phyloP scores from a whole-genome alignment of 2,329 filamentous ascomycete species.

The Dothideomycetes sp. region DNA sequence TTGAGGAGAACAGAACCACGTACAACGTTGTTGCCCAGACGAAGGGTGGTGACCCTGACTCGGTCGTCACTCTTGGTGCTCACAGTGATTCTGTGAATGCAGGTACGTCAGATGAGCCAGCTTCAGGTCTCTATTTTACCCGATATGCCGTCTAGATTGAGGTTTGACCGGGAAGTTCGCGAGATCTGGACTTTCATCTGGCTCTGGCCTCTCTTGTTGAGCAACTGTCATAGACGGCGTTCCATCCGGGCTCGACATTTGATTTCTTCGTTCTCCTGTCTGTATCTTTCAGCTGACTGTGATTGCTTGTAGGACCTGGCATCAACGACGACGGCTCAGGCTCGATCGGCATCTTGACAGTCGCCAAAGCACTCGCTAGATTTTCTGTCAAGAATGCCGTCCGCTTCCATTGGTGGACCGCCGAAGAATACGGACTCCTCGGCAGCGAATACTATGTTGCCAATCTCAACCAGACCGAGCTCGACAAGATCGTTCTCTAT shows the following conservation, averaged over 20 bases:
- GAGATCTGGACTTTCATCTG: no score
- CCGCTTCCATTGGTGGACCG: slow-evolving; percentile 59
- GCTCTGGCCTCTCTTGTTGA: no score
- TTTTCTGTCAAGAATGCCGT: slow-evolving; percentile 63
- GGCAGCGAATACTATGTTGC: slow-evolving; percentile 51
- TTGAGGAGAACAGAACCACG: slow-evolving; percentile 41
- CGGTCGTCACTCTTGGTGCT: slow-evolving; percentile 50
- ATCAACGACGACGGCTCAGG: slow-evolving; percentile 75
- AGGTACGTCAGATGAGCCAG: no score
- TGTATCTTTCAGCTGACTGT: no score
- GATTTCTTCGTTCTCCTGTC: no score
- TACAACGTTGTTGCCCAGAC: slow-evolving; percentile 54
- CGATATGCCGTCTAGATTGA: no score
- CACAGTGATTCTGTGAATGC: slow-evolving; percentile 53
- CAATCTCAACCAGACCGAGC: slow-evolving; percentile 39
- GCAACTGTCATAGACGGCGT: no score
- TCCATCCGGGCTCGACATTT: no score
- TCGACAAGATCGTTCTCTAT: slow-evolving; percentile 54
- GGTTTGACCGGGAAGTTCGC: no score
- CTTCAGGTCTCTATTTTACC: no score
- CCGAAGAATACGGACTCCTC: slow-evolving; percentile 54
- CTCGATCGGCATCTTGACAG: slow-evolving; percentile 49
- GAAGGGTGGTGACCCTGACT: slow-evolving; percentile 48
- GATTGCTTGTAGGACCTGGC: no score
- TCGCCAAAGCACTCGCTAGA: slow-evolving; percentile 54